A percentile compares a stretch with the other conserved stretches of the same genome.
These are phyloP conservation scores for Fusarium paranaense DNA, from an alignment of 2,329 filamentous ascomycete species.

Conservation along the genomic window DNA sequence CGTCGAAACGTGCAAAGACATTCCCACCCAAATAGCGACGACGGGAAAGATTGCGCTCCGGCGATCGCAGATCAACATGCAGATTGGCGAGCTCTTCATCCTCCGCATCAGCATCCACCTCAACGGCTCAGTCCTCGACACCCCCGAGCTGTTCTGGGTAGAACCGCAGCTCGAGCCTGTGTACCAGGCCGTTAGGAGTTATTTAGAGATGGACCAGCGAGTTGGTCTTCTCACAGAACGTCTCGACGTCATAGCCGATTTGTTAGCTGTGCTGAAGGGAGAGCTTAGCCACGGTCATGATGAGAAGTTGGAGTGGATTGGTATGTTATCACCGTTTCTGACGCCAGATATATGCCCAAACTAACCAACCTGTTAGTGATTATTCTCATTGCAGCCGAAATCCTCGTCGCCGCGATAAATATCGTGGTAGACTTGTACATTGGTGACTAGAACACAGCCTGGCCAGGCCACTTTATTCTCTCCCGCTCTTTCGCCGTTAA, in stretches of 20 bases:
- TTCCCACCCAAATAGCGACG: conserved; percentile 90
- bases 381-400: conserved; percentile 93
- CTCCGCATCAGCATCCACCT: conserved; percentile 97
- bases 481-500: not conserved
- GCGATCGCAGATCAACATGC: conserved; percentile 96
- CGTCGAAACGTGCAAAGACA: conserved; percentile 91
- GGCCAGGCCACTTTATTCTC: not conserved
- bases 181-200: conserved; percentile 94
- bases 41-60: conserved; percentile 93
- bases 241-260: conserved; percentile 87
- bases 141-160: conserved; percentile 97
- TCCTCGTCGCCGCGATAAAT: conserved; percentile 91
- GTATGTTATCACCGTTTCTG: conserved; percentile 62
- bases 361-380: conserved; percentile 72
- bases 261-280: conserved; percentile 93
- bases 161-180: conserved; percentile 97
- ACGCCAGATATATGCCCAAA: not conserved
- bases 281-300: conserved; percentile 94
- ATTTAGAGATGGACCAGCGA: conserved; percentile 97
- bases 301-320: conserved; percentile 90
- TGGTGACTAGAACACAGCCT: conserved; percentile 44
- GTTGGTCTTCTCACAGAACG: conserved; percentile 90
- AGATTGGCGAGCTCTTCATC: conserved; percentile 98
- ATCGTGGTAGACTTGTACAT: conserved; percentile 93
- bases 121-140: conserved; percentile 95